A percentile compares a stretch with the other conserved stretches of the same genome.
These are phyloP conservation scores for Moniliella sp. DNA, from an alignment of 1,284 basidiomycete genomes.

Conservation along the genomic window DNA sequence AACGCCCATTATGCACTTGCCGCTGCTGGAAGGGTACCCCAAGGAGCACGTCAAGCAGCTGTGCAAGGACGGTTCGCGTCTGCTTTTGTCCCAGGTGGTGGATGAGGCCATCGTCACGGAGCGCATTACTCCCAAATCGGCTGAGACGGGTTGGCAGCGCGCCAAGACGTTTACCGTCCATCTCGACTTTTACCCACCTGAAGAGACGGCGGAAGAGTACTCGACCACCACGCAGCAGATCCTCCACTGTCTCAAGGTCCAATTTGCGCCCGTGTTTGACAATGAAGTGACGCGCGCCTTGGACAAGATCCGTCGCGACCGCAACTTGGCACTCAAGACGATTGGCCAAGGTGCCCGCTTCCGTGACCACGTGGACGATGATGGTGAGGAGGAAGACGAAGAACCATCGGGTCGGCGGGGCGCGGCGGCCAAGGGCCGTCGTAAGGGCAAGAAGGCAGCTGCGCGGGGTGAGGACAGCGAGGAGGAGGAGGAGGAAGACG, in stretches of 20 bases:
- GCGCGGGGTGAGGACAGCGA: not conserved
- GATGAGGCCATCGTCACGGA: conserved; percentile 68
- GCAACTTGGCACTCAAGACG: conserved; percentile 55
- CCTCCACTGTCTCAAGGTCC: conserved; percentile 49
- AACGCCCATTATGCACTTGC: conserved; percentile 93
- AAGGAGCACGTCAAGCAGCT: conserved; percentile 45
- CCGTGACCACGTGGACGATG: conserved; percentile 38
- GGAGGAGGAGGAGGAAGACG: conserved; percentile 6
- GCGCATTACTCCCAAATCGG: conserved; percentile 48
- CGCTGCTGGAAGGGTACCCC: conserved; percentile 29
- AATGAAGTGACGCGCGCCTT: conserved; percentile 70
- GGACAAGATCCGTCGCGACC: conserved; percentile 60
- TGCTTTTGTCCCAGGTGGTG: conserved; percentile 71
- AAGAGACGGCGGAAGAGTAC: conserved; percentile 69
- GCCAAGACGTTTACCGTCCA: conserved; percentile 59
- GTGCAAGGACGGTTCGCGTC: conserved; percentile 68
- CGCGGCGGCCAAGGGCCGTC: conserved; percentile 3
- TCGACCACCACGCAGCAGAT: conserved; percentile 55
- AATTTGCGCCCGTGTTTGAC: conserved; percentile 62
- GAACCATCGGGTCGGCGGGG: too few relatives aligned
- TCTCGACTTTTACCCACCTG: conserved; percentile 63
- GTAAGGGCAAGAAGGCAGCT: not conserved
- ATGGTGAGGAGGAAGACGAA: conserved; percentile 40
- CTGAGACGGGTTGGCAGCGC: conserved; percentile 40
- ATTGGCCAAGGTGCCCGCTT: conserved; percentile 48